Base-by-base conservation (phyloP, 495 filamentous ascomycete genomes). In the Aspergillus haitiensis region DNA sequence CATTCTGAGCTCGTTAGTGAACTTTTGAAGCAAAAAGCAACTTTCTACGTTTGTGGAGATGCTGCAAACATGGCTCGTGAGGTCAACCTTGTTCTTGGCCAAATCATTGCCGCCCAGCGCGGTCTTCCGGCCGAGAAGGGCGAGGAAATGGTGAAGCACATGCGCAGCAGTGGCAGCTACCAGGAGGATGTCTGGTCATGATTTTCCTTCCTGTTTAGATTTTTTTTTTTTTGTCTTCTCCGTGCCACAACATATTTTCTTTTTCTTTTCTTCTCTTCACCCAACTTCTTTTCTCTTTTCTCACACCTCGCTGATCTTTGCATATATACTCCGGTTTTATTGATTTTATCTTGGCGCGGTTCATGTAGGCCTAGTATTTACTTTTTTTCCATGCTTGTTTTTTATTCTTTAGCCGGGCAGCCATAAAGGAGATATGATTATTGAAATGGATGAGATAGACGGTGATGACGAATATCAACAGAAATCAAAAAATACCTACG, bases 21-120 rank as follows among this genome's bases (percentile, higher is more conserved):
- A 63, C 85, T 99, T 3, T 80, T 99, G 10, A 79, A 89, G 69
- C 91, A 97, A 71, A 88, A 88, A 68, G 93, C 89, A 13, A 97
- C 93, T 74, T 91, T 99, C 78, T 99, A 99, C 70, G 94, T 99
- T 36, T 99, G 94, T 68, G 94, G 94, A 76, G 94, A 99, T 66
- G 94, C 94, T 6, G 90, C 95, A 50, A 93, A 97, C 78, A 99
- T 99, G 94, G 94, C 94, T 40, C 85, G 95, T 46, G 94, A 98
- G 70, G 94, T 99, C 75, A 98, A 93, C 76, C 78, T 86, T 37
- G 82, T 91, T 7, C 81, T 99, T 18, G 87, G 79, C 35, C 86
- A 93, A 71, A 96, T 98, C 66, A 85, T 98, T 65, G 80, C 92
- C 32, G 82, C 89, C 64, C 82, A 96, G 75, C 83, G 94, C 36